A percentile compares a stretch with the other conserved stretches of the same genome.
Conservation (phyloP, 331 rosid genomes). For the Quercus lobata region DNA sequence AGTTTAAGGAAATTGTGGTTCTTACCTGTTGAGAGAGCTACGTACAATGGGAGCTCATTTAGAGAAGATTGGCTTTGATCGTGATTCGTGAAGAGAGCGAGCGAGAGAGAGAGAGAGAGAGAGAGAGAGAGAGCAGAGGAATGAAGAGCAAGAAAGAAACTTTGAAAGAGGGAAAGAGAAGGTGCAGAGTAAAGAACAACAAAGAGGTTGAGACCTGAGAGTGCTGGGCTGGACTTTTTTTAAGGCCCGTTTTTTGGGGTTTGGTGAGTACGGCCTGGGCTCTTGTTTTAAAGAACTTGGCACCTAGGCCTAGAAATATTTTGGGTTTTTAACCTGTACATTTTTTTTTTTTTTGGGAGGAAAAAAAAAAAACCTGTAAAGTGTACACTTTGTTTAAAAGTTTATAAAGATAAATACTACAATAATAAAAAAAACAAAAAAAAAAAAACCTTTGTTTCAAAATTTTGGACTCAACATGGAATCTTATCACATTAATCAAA, state of each 20-base stretch:
- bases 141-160: background rate
- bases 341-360: background rate
- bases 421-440: too few species aligned
- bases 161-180: background rate
- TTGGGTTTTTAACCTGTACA: background rate
- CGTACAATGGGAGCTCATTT: constrained; percentile 20
- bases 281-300: background rate
- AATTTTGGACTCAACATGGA: too few species aligned
- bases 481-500: too few species aligned
- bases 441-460: too few species aligned
- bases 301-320: background rate
- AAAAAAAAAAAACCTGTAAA: too few species aligned
- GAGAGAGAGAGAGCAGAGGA: background rate
- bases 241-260: too few species aligned
- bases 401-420: too few species aligned
- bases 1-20: background rate
- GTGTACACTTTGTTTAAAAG: too few species aligned
- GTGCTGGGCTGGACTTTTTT: background rate
- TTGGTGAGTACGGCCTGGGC: background rate
- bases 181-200: too few species aligned
- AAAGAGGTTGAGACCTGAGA: background rate
- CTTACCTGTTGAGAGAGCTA: constrained; percentile 11
- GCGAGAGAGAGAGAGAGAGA: background rate
- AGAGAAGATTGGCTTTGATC: background rate
- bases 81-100: background rate